Percentiles rank a stretch among this genome's conserved stretches.
Evolutionary conservation across 305 asterid species (phyloP).

Genomic region (Rubia balearica): DNA sequence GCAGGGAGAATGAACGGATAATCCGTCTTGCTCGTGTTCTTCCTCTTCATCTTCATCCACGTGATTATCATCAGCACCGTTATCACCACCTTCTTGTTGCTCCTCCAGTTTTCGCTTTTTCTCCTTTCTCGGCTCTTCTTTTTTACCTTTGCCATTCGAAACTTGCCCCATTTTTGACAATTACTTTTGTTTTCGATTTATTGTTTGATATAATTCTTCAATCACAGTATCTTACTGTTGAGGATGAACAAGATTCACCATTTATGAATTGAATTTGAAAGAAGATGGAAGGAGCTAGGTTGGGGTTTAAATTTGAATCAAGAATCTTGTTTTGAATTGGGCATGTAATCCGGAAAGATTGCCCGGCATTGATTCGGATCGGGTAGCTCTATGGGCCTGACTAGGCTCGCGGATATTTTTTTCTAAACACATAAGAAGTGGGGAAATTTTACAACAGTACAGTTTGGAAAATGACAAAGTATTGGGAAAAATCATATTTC

Average conservation of each 20-base stretch:
- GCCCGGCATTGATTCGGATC: neutral
- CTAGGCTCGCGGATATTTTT: neutral
- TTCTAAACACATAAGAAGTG: no score
- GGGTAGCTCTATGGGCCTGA: neutral
- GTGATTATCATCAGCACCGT: slow-evolving; percentile 14
- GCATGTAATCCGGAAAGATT: neutral
- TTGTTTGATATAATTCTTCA: neutral
- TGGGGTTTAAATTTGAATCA: slow-evolving; percentile 3
- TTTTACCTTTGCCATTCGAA: slow-evolving; percentile 17
- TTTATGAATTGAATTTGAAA: neutral
- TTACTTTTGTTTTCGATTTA: neutral
- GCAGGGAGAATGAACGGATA: slow-evolving; percentile 97
- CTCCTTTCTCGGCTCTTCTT: slow-evolving; percentile 15
- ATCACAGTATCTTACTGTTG: neutral
- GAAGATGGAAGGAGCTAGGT: neutral
- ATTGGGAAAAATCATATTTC: no score
- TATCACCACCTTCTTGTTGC: slow-evolving; percentile 18
- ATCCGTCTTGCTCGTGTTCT: slow-evolving; percentile 75
- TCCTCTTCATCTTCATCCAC: slow-evolving; percentile 25
- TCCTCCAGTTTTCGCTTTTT: slow-evolving; percentile 25
- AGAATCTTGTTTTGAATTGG: neutral
- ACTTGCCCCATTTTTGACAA: slow-evolving; percentile 20
- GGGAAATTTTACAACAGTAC: no score
- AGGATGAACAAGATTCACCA: neutral
- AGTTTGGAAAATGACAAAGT: no score